phyloP scores from a whole-genome alignment of 176 grass and related monocot genomes.

The Juncus inflexus region DNA sequence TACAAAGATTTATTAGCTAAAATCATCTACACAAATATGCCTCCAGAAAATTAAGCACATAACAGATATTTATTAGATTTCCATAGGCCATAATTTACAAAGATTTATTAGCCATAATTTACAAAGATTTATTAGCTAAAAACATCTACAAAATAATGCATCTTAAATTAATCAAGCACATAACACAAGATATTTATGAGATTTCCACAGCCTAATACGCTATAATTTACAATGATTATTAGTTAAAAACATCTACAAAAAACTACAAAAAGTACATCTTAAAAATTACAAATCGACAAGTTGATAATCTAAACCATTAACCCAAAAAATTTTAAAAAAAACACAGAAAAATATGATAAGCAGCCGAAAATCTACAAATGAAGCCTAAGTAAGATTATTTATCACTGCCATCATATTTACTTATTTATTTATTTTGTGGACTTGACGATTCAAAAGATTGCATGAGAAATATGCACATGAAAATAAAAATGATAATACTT shows the following conservation, averaged over 20 bases:
- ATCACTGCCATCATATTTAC: constrained; percentile 41
- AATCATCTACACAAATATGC: no score
- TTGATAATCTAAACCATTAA: constrained; percentile 25
- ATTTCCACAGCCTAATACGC: constrained; percentile 31
- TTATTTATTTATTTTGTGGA: constrained; percentile 38
- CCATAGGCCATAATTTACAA: constrained; percentile 5
- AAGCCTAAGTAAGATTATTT: constrained; percentile 35
- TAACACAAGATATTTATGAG: constrained; percentile 13
- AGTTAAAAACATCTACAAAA: constrained; percentile 28
- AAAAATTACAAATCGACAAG: constrained; percentile 17
- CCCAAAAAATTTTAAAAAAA: constrained; percentile 14
- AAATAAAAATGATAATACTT: constrained; percentile 19
- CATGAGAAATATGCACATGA: constrained; percentile 19
- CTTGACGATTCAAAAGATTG: constrained; percentile 27
- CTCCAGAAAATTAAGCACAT: no score
- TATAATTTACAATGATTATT: constrained; percentile 29
- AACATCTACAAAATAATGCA: no score
- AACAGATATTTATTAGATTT: constrained; percentile 22
- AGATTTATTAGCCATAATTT: no score
- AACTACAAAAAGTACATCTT: constrained; percentile 20
- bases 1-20: no score
- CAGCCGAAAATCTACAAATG: constrained; percentile 32
- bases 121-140: no score
- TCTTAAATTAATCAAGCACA: no score
- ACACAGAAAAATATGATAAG: constrained; percentile 8